phyloP scores from a whole-genome alignment of 2,329 filamentous ascomycete species.

The Sporothrix luriei region DNA sequence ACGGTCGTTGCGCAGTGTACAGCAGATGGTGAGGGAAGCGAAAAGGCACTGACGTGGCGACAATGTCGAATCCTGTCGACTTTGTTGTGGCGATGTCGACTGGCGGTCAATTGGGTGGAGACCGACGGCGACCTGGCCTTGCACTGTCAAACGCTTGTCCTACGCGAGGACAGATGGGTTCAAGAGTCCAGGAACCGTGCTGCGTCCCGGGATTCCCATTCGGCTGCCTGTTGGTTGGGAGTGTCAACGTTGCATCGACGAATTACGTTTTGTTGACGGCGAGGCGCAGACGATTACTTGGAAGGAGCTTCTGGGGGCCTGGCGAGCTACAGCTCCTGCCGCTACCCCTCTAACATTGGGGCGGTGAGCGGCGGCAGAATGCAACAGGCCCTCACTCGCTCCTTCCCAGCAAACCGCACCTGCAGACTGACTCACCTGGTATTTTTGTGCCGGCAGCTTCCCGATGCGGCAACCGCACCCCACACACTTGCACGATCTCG shows the following conservation, averaged over 20 bases:
- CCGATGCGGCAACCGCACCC: slow-evolving; percentile 23
- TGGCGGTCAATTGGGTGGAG: background rate
- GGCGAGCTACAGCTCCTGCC: background rate
- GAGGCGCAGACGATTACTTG: background rate
- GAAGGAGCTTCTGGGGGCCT: slow-evolving; percentile 2
- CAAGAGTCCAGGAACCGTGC: background rate
- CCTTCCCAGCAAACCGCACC: slow-evolving; percentile 2
- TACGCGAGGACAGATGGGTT: slow-evolving; percentile 1
- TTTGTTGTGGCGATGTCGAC: too few relatives aligned
- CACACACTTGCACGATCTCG: background rate
- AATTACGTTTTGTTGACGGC: background rate
- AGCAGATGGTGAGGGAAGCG: background rate
- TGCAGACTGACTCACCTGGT: slow-evolving; percentile 23
- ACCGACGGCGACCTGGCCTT: background rate
- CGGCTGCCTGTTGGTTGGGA: background rate
- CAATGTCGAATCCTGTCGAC: too few relatives aligned
- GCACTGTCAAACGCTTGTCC: background rate
- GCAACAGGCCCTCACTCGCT: background rate
- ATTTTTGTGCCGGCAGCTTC: slow-evolving; percentile 4
- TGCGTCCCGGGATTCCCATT: background rate
- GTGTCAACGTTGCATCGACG: background rate
- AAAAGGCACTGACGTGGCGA: background rate
- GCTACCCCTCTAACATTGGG: slow-evolving; percentile 30
- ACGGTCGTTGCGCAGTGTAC: background rate
- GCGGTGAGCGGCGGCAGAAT: slow-evolving; percentile 34